Evolutionary conservation across 768 basidiomycete genomes (phyloP).

Genomic region (Galerina marginata): DNA sequence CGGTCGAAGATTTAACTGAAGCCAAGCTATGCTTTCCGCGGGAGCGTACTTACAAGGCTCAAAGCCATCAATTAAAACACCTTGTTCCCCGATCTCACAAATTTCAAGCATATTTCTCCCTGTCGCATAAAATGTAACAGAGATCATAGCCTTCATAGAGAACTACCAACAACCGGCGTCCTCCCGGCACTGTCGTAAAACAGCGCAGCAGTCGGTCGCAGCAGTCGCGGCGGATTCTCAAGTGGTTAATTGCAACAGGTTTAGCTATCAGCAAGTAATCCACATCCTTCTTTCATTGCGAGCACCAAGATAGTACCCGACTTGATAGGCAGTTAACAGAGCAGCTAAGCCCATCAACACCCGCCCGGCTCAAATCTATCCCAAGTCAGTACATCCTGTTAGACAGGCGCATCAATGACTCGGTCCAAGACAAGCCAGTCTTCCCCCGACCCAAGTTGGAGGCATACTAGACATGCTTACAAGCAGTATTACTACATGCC

Average conservation of each 20-base stretch:
- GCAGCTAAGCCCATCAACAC: constrained; percentile 11
- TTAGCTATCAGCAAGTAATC: constrained; percentile 47
- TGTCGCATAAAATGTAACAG: constrained; percentile 32
- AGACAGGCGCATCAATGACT: constrained; percentile 40
- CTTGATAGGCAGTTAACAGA: constrained; percentile 21
- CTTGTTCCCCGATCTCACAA: constrained; percentile 55
- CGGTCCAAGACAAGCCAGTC: constrained; percentile 40
- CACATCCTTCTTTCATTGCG: constrained; percentile 38
- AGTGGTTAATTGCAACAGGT: too few relatives aligned
- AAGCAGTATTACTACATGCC: too few relatives aligned
- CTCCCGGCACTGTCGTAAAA: constrained; percentile 2
- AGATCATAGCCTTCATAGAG: constrained; percentile 41
- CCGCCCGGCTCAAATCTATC: constrained; percentile 30
- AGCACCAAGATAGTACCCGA: constrained; percentile 33
- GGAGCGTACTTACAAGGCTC: constrained; percentile 21
- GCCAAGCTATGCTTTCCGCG: too few relatives aligned
- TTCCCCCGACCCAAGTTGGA: constrained; percentile 25
- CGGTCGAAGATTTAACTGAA: too few relatives aligned
- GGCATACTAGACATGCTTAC: constrained; percentile 25
- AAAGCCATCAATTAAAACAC: constrained; percentile 36
- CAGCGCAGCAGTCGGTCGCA: constrained; percentile 25
- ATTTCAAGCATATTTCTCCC: constrained; percentile 40
- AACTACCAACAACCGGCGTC: constrained; percentile 42
- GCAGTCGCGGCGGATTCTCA: too few relatives aligned
- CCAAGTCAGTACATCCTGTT: constrained; percentile 39